Percentiles rank a stretch among this genome's conserved stretches.
phyloP scores from a whole-genome alignment of 2,329 filamentous ascomycete genomes.

The Hypoxylon sp. region DNA sequence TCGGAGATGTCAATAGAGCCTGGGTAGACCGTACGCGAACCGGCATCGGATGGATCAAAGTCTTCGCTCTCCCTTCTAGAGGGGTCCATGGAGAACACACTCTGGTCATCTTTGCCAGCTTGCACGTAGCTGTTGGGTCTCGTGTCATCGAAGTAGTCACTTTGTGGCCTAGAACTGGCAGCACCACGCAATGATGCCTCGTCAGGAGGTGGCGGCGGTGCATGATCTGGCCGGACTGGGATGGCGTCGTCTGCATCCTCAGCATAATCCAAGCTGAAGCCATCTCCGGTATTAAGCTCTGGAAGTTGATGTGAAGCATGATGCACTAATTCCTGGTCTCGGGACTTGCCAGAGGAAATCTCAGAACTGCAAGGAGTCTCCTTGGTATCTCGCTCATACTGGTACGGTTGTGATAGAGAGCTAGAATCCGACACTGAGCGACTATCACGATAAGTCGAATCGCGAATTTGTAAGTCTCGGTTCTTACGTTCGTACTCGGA shows the following conservation, averaged over 20 bases:
- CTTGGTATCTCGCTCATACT: constrained; percentile 44
- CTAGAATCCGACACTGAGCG: constrained; percentile 43
- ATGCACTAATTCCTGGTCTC: constrained; percentile 40
- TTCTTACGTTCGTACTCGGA: constrained; percentile 45
- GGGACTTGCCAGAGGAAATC: constrained; percentile 46
- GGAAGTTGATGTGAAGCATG: constrained; percentile 53
- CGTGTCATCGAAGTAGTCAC: constrained; percentile 54
- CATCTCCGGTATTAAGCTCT: constrained; percentile 60
- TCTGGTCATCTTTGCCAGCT: constrained; percentile 54
- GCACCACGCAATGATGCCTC: constrained; percentile 40
- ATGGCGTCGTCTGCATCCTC: constrained; percentile 46
- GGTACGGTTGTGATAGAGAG: constrained; percentile 41
- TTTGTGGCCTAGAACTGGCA: constrained; percentile 46
- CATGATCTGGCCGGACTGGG: constrained; percentile 56
- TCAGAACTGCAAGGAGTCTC: constrained; percentile 46
- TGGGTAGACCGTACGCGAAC: constrained; percentile 57
- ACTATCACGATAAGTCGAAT: constrained; percentile 41
- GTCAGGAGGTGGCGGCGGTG: constrained; percentile 59
- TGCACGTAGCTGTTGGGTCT: constrained; percentile 53
- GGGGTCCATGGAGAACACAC: constrained; percentile 52
- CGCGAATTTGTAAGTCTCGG: constrained; percentile 35
- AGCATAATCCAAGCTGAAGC: constrained; percentile 60
- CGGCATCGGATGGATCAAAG: constrained; percentile 53
- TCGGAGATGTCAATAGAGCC: constrained; percentile 56
- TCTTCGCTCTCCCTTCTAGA: constrained; percentile 58